Evolutionary conservation across 2,329 filamentous ascomycete genomes (phyloP).

Genomic region (Stagonosporopsis tanaceti): DNA sequence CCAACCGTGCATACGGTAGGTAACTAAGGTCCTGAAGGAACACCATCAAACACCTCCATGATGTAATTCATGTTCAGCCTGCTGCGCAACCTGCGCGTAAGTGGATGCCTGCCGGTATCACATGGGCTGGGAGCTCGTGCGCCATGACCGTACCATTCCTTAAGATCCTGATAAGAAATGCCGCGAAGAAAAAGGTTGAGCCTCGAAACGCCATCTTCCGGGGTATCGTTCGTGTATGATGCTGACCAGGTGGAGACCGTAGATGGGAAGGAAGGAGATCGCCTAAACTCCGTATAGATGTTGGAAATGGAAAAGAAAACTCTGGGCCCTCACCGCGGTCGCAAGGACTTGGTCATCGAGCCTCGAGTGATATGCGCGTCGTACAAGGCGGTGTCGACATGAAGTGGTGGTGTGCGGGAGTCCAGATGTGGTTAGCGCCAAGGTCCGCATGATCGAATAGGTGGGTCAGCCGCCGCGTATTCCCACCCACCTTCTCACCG

Average conservation of each 20-base stretch:
- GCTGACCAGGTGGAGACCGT: conserved; percentile 27
- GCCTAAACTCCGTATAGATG: conserved; percentile 27
- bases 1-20: background rate
- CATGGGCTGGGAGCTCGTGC: conserved; percentile 23
- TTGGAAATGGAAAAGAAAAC: conserved; percentile 17
- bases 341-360: conserved; percentile 10
- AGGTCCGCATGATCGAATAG: conserved; percentile 41
- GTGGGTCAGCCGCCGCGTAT: conserved; percentile 45
- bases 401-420: conserved; percentile 40
- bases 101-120: conserved; percentile 25
- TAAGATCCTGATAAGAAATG: conserved; percentile 26
- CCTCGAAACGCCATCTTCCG: conserved; percentile 39
- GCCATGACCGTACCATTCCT: conserved; percentile 24
- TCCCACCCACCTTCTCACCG: conserved; percentile 32
- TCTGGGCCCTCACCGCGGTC: background rate
- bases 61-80: conserved; percentile 25
- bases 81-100: conserved; percentile 23
- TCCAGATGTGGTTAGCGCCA: conserved; percentile 33
- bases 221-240: conserved; percentile 49
- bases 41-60: conserved; percentile 21
- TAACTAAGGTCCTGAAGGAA: background rate
- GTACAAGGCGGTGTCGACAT: conserved; percentile 34
- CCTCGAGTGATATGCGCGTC: conserved; percentile 25
- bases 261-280: conserved; percentile 14
- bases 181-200: conserved; percentile 17